phyloP scores from a whole-genome alignment of 495 filamentous ascomycete species.

The Talaromyces nanjingensis region DNA sequence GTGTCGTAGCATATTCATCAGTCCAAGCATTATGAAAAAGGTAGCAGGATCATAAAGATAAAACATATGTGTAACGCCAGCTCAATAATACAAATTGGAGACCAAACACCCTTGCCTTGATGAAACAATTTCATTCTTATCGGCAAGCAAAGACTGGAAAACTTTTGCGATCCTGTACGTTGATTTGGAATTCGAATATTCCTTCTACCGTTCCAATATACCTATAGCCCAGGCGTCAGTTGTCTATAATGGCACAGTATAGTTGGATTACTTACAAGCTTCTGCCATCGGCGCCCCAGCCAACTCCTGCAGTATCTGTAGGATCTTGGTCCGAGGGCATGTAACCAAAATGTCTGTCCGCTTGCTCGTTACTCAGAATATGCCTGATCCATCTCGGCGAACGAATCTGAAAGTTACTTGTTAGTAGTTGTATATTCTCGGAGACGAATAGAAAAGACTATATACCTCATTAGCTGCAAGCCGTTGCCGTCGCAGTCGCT shows the following conservation, averaged over 20 bases:
- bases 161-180: constrained; percentile 56
- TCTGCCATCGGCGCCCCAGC: constrained; percentile 64
- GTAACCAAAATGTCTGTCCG: constrained; percentile 27
- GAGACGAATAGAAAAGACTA: background rate
- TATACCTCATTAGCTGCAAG: constrained; percentile 31
- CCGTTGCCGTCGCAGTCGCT: constrained; percentile 36
- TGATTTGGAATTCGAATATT: constrained; percentile 66
- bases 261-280: constrained; percentile 51
- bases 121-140: constrained; percentile 24
- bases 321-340: constrained; percentile 31
- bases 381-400: constrained; percentile 38
- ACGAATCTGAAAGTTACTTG: constrained; percentile 29
- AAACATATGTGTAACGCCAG: background rate
- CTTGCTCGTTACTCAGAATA: constrained; percentile 31
- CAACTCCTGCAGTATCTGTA: constrained; percentile 55
- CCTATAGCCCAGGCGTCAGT: constrained; percentile 29
- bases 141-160: constrained; percentile 55
- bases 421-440: constrained; percentile 23
- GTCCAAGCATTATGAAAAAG: background rate
- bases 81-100: background rate
- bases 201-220: constrained; percentile 69
- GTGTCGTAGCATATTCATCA: background rate
- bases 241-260: background rate
- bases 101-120: background rate
- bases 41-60: background rate